Evolutionary conservation across 2,329 filamentous ascomycete genomes (phyloP).

Genomic region (Alternaria ventricosa): DNA sequence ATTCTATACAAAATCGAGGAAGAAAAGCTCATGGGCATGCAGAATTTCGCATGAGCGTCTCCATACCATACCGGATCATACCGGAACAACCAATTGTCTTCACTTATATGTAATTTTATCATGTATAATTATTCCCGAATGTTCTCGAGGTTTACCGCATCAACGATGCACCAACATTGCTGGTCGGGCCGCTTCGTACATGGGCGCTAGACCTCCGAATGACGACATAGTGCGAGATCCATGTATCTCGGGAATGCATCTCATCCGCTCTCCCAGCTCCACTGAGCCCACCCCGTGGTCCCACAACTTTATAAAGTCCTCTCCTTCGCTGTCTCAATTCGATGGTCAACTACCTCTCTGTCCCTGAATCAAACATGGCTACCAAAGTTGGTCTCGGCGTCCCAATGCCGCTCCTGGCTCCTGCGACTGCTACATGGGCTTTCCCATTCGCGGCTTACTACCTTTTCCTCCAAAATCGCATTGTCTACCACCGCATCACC

Average conservation of each 20-base stretch:
- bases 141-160: background rate
- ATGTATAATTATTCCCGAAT: background rate
- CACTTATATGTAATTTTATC: background rate
- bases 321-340: background rate
- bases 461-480: conserved; percentile 50
- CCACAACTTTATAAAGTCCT: conserved; percentile 6
- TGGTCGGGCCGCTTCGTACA: conserved; percentile 3
- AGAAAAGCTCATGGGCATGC: background rate
- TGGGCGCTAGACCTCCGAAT: conserved; percentile 12
- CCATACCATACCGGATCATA: background rate
- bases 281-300: conserved; percentile 2
- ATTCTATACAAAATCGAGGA: background rate
- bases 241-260: conserved; percentile 4
- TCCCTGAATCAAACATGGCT: conserved; percentile 27
- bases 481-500: conserved; percentile 44
- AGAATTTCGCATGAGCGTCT: background rate
- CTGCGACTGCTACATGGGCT: conserved; percentile 50
- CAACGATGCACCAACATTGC: background rate
- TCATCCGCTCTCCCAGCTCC: background rate
- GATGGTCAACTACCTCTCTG: conserved; percentile 24
- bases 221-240: conserved; percentile 17
- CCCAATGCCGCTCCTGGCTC: conserved; percentile 40
- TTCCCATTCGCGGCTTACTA: conserved; percentile 53
- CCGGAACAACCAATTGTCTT: background rate
- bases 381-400: conserved; percentile 43